These are phyloP conservation scores for sunflower (Helianthus annuus) DNA, from an alignment of 129 eudicot species.

Conservation along the genomic window HanXRQr2.0-SUNRISE NC_035436.2:204720467-204720966, in stretches of 20 bases:
- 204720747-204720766: slow-evolving; percentile 21
- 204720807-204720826: neutral
- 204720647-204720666: slow-evolving; percentile 88
- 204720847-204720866: neutral
- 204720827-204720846: neutral
- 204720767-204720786: neutral
- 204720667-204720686: slow-evolving; percentile 56
- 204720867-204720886: too few species aligned
- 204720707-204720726: slow-evolving; percentile 64
- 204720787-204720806: neutral
- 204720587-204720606: neutral
- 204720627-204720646: slow-evolving; percentile 79
- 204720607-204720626: slow-evolving; percentile 25
- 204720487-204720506: too few species aligned
- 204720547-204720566: too few species aligned
- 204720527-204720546: too few species aligned
- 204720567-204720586: neutral
- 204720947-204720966: too few species aligned
- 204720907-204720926: too few species aligned
- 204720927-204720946: too few species aligned
- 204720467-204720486: neutral
- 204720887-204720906: too few species aligned
- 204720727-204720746: slow-evolving; percentile 69
- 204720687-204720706: slow-evolving; percentile 69
- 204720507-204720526: too few species aligned